A percentile compares a stretch with the other conserved stretches of the same genome.
Conservation (phyloP, 148 eudicot genomes). For the Heliosperma pusillum region DNA sequence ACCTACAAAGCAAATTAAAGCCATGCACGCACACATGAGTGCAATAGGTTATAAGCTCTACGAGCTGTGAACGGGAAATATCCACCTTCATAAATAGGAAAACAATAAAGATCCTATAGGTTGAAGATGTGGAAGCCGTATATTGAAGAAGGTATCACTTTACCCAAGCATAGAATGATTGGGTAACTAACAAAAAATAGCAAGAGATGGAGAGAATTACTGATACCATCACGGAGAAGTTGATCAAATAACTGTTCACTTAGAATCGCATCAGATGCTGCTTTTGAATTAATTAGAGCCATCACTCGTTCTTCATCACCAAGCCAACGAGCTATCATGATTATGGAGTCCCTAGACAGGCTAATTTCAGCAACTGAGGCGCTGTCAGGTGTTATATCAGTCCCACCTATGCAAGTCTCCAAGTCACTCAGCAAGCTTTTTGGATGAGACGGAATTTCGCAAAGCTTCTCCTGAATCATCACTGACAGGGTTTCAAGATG, state of each 20-base stretch:
- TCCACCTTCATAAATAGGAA: not conserved
- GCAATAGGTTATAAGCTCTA: not conserved
- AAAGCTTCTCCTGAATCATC: slow-evolving; percentile 69
- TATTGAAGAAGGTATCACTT: not conserved
- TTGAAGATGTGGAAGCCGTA: not conserved
- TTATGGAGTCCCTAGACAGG: slow-evolving; percentile 67
- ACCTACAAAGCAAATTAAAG: slow-evolving; percentile 39
- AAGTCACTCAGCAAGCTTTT: slow-evolving; percentile 72
- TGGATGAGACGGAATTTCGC: slow-evolving; percentile 56
- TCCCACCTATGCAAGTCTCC: slow-evolving; percentile 69
- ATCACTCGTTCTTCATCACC: slow-evolving; percentile 69
- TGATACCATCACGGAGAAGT: slow-evolving; percentile 83
- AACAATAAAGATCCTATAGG: not conserved
- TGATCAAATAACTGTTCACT: slow-evolving; percentile 85
- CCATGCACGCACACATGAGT: not conserved
- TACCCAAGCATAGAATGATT: not conserved
- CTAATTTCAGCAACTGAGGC: slow-evolving; percentile 73
- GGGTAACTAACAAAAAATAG: not conserved
- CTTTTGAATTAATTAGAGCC: slow-evolving; percentile 36
- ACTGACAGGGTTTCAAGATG: slow-evolving; percentile 70
- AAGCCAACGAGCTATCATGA: slow-evolving; percentile 74
- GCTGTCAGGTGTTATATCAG: slow-evolving; percentile 42
- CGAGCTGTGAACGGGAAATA: not conserved
- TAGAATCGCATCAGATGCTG: slow-evolving; percentile 37
- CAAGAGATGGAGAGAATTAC: slow-evolving; percentile 8